phyloP scores from a whole-genome alignment of 192 early-diverging fungal species.

The Mortierella alpina region DNA sequence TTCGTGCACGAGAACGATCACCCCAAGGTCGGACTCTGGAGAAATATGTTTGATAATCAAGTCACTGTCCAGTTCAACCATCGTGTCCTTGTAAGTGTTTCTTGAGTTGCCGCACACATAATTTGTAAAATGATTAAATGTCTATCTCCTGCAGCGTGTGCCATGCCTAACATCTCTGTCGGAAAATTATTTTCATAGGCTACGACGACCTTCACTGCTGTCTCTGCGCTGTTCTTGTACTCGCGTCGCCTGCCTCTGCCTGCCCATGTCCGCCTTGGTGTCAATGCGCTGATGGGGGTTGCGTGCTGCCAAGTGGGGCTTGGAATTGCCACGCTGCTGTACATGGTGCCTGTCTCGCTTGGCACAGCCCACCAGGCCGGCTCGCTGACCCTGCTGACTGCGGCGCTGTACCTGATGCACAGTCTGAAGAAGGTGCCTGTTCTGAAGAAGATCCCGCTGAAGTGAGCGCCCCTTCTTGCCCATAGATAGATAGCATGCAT shows the following conservation, averaged over 20 bases:
- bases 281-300: slow-evolving; percentile 80
- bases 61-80: slow-evolving; percentile 96
- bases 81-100: slow-evolving; percentile 77
- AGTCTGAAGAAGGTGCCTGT: slow-evolving; percentile 67
- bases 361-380: slow-evolving; percentile 97
- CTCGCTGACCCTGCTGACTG: slow-evolving; percentile 85
- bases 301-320: slow-evolving; percentile 83
- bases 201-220: slow-evolving; percentile 79
- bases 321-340: slow-evolving; percentile 93
- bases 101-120: background rate
- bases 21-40: slow-evolving; percentile 71
- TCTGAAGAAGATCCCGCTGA: slow-evolving; percentile 43
- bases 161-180: background rate
- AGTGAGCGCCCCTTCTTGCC: background rate
- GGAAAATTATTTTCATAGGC: slow-evolving; percentile 61
- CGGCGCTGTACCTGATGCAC: slow-evolving; percentile 83
- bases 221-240: slow-evolving; percentile 80
- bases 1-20: slow-evolving; percentile 62
- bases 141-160: background rate
- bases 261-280: slow-evolving; percentile 69
- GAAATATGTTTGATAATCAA: slow-evolving; percentile 94
- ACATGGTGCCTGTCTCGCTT: slow-evolving; percentile 91
- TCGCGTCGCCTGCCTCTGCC: slow-evolving; percentile 81
- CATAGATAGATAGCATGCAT: too few relatives aligned
- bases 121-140: background rate